These are phyloP conservation scores for Aspergillus fumigatus DNA, from an alignment of 2,329 filamentous ascomycete species.

Conservation along the genomic window DNA sequence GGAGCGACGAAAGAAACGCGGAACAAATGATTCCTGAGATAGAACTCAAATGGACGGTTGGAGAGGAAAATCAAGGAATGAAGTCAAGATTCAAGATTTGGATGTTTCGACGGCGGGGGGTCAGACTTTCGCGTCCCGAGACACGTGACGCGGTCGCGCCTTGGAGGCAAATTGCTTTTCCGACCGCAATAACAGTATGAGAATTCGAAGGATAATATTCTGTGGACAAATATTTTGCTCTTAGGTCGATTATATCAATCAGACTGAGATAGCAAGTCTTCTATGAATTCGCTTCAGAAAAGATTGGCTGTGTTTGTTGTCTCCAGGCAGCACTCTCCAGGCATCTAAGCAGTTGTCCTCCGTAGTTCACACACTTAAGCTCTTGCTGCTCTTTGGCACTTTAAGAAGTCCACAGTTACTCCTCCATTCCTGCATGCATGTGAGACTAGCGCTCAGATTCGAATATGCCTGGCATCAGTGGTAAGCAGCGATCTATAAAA, in stretches of 20 bases:
- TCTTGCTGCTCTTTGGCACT: neutral
- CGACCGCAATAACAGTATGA: neutral
- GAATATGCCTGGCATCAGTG: constrained; percentile 24
- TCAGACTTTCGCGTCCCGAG: neutral
- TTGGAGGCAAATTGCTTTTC: neutral
- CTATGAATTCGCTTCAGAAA: neutral
- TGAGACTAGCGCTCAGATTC: neutral
- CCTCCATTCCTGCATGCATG: neutral
- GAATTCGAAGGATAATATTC: neutral
- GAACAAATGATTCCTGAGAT: neutral
- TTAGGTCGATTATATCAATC: neutral
- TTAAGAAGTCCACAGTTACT: neutral
- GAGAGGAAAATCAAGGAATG: constrained; percentile 4
- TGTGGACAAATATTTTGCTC: neutral
- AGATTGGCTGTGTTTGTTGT: neutral
- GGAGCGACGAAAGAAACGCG: constrained; percentile 3
- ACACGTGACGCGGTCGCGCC: neutral
- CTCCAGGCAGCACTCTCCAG: constrained; percentile 3
- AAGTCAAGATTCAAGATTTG: neutral
- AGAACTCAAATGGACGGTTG: neutral
- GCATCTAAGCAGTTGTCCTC: neutral
- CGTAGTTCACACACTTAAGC: neutral
- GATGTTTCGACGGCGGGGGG: neutral
- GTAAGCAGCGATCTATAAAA: constrained; percentile 16
- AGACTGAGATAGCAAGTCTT: neutral